Conservation (phyloP, 2,329 filamentous ascomycete species). For the Penicillium carneum region DNA sequence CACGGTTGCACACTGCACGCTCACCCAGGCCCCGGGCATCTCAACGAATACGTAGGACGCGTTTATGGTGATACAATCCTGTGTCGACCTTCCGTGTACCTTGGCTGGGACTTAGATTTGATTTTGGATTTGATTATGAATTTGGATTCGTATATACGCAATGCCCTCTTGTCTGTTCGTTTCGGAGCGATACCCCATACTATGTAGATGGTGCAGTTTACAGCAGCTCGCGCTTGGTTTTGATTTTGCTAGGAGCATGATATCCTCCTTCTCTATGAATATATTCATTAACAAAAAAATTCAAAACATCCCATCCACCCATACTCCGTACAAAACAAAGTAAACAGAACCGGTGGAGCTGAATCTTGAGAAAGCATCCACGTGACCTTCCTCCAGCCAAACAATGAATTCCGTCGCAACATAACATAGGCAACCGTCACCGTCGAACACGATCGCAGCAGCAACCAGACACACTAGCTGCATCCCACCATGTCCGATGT, state of each 20-base stretch:
- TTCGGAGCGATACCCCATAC: conserved; percentile 18
- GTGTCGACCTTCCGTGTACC: not conserved
- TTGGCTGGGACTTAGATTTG: not conserved
- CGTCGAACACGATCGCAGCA: not conserved
- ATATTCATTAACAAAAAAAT: not conserved
- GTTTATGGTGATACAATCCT: conserved; percentile 1
- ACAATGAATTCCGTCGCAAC: conserved; percentile 10
- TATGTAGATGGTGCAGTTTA: conserved; percentile 16
- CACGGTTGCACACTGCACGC: conserved; percentile 3
- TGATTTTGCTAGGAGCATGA: not conserved
- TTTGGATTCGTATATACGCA: conserved; percentile 6
- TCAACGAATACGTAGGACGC: conserved; percentile 3
- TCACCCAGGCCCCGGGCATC: not conserved
- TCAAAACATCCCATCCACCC: not conserved
- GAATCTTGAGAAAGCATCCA: not conserved
- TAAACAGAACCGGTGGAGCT: not conserved
- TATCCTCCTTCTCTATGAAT: not conserved
- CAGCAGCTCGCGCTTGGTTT: conserved; percentile 4
- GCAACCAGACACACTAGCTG: conserved; percentile 1
- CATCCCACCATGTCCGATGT: conserved; percentile 26
- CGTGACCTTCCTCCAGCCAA: conserved; percentile 10
- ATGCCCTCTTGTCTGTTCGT: conserved; percentile 6
- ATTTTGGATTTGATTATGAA: not conserved
- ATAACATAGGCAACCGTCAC: conserved; percentile 3
- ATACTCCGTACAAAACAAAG: not conserved